Base-by-base conservation (phyloP, 306 rosid genomes). In the Glycine tomentella region DNA sequence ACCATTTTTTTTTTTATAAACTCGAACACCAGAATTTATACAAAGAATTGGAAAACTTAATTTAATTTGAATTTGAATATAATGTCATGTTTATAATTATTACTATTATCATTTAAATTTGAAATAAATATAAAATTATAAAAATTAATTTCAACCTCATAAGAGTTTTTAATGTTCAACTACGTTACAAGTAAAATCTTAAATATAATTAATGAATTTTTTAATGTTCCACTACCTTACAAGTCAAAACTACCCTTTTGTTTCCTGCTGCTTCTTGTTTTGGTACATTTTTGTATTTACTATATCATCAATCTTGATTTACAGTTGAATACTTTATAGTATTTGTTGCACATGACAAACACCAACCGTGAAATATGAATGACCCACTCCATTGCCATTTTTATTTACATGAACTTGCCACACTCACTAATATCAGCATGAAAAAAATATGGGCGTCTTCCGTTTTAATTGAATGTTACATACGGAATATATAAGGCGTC, bases 401-500 rank as follows among this genome's bases (percentile, higher is more conserved):
- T 1, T 42, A 42, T 40, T 40, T 40, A 40, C 44, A 40, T 40
- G 44, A 4, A 40, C 44, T 40, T 5, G 7, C 65, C 33, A 38
- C 6, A 11, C 57, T 53, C 65, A 50, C 62, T 72, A 50, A 72
- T 49, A 4, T 2, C 12, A n/a, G 15, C 56, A 48, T 63, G 20
- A 51, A 80, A n/a, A 62, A 63, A 14, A 9, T 8, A 15, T 50
- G 79, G 13, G 4, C 9, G 4, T 31, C 6, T 68, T 68, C n/a
- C 48, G 7, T 79, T 68, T 56, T 17, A 69, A 44, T 56, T 69
- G 0, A 68, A 55, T 68, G 81, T 56, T 5, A 40, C 44, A 5
- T 56, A 56, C 4, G 34, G 63, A 16, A 57, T 57, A 16, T 17
- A 57, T 57, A 16, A 17, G 44, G 6, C 44, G 6, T 40, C 44